Percentiles rank a stretch among this genome's conserved stretches.
Conservation (phyloP, 1,284 basidiomycete genomes). For the Moniliophthora roreri region DNA sequence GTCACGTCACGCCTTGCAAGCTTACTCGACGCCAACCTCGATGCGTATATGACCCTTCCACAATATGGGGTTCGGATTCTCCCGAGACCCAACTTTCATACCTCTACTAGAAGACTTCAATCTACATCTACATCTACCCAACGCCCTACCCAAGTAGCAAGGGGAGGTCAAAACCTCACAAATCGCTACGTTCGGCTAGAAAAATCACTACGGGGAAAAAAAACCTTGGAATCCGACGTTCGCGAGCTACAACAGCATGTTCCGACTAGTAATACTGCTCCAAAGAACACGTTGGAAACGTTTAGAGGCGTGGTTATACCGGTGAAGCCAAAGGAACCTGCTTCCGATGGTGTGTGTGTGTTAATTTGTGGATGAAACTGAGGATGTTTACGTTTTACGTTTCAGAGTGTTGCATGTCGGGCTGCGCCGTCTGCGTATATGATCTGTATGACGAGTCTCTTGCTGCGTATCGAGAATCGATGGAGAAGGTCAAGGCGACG, state of each 20-base stretch:
- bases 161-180: constrained; percentile 47
- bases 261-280: too few relatives aligned
- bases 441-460: constrained; percentile 83
- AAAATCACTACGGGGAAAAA: constrained; percentile 48
- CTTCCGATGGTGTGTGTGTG: constrained; percentile 56
- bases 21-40: too few relatives aligned
- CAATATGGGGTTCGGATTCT: too few relatives aligned
- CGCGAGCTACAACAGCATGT: constrained; percentile 19
- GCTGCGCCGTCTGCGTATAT: constrained; percentile 87
- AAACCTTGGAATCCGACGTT: constrained; percentile 33
- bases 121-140: too few relatives aligned
- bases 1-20: too few relatives aligned
- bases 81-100: too few relatives aligned
- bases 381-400: background rate
- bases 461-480: constrained; percentile 58
- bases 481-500: constrained; percentile 50
- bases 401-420: constrained; percentile 90
- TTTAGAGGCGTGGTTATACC: constrained; percentile 63
- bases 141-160: background rate
- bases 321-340: constrained; percentile 56
- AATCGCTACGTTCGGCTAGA: constrained; percentile 57
- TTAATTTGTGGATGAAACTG: constrained; percentile 1
- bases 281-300: constrained; percentile 16
- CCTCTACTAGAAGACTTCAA: too few relatives aligned
- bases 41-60: too few relatives aligned